Evolutionary conservation across 2,329 filamentous ascomycete species (phyloP).

Genomic region (Cercospora zeae-maydis): DNA sequence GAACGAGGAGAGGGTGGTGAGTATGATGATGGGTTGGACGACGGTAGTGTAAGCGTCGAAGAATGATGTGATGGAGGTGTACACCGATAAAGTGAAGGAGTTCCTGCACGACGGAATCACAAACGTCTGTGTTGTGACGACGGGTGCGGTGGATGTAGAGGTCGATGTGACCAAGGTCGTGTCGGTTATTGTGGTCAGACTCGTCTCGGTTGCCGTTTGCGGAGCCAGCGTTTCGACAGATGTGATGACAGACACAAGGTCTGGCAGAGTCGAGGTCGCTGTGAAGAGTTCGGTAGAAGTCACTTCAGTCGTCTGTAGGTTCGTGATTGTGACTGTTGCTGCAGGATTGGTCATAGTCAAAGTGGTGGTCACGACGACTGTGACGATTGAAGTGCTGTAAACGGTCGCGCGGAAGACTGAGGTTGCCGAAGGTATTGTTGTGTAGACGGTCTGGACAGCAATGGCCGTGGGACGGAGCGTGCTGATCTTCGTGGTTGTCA

Average conservation of each 20-base stretch:
- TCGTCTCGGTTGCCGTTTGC: background rate
- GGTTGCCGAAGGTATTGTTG: background rate
- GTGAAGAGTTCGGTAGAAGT: background rate
- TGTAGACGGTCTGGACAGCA: background rate
- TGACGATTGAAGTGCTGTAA: background rate
- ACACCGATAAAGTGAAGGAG: background rate
- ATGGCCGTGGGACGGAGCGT: background rate
- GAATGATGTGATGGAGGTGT: background rate
- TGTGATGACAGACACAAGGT: background rate
- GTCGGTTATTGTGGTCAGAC: background rate
- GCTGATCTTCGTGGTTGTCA: background rate
- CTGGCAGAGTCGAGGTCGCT: background rate
- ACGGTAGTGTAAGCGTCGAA: background rate
- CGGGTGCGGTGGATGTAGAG: background rate
- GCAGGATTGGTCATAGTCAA: background rate
- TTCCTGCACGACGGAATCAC: background rate
- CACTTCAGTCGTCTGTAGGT: background rate
- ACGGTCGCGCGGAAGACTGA: background rate
- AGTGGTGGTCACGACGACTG: background rate
- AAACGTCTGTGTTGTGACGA: background rate
- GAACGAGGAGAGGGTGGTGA: background rate
- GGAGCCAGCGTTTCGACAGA: background rate
- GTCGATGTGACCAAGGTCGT: background rate
- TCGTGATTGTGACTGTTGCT: background rate
- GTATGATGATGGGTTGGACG: background rate